Percentiles rank a stretch among this genome's conserved stretches.
phyloP scores from a whole-genome alignment of 2,329 filamentous ascomycete species.

The Nothophoma quercina region DNA sequence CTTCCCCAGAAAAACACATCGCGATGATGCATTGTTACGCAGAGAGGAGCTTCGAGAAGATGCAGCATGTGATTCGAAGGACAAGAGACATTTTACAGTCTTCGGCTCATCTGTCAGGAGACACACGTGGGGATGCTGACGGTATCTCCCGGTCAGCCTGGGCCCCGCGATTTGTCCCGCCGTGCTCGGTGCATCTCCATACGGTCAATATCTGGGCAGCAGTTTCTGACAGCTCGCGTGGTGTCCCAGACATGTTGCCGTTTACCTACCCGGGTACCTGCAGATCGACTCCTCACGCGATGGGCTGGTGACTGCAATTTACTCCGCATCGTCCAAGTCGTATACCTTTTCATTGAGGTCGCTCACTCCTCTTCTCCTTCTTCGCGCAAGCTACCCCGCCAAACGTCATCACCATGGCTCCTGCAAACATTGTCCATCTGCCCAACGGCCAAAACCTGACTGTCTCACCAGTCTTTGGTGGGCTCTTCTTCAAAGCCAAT shows the following conservation, averaged over 20 bases:
- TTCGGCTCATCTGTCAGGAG: not conserved
- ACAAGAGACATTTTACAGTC: not conserved
- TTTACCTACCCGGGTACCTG: conserved; percentile 9
- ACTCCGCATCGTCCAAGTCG: not conserved
- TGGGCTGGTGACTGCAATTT: conserved; percentile 23
- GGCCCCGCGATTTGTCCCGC: conserved; percentile 22
- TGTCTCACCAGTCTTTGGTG: conserved; percentile 88
- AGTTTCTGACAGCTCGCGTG: conserved; percentile 29
- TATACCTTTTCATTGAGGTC: not conserved
- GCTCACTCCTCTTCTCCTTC: conserved; percentile 9
- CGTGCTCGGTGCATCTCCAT: conserved; percentile 17
- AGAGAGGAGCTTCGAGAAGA: not conserved
- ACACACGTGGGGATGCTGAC: not conserved
- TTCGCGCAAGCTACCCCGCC: conserved; percentile 33
- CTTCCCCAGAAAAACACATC: conserved; percentile 9
- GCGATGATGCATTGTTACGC: conserved; percentile 12
- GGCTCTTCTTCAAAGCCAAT: conserved; percentile 85
- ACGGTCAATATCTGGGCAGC: conserved; percentile 17
- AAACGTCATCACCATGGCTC: conserved; percentile 51
- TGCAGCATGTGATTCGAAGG: not conserved
- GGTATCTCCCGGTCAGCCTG: too few species aligned
- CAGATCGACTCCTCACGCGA: conserved; percentile 26
- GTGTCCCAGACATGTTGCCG: conserved; percentile 1
- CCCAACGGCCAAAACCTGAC: conserved; percentile 88
- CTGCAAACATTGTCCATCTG: conserved; percentile 66